phyloP scores from a whole-genome alignment of 208 protist genomes.

The Crithidia expoeki region DNA sequence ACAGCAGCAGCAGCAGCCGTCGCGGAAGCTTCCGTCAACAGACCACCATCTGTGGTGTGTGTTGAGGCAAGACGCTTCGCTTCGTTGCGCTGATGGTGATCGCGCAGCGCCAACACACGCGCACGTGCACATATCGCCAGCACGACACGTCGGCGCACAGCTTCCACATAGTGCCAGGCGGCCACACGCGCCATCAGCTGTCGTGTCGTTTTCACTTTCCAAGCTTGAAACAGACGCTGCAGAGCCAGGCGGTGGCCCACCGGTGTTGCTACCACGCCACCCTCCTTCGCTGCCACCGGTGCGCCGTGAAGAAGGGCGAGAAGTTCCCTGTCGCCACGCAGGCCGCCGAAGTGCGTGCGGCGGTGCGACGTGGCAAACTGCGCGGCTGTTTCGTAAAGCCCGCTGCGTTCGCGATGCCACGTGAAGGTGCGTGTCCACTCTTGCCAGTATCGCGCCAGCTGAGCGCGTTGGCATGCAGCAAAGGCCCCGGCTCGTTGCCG shows the following conservation, averaged over 20 bases:
- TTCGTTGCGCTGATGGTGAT: conserved; percentile 12
- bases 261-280: conserved; percentile 19
- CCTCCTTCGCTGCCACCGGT: not conserved
- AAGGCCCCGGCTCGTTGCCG: conserved; percentile 24
- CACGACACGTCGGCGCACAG: conserved; percentile 26
- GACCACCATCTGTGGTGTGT: not conserved
- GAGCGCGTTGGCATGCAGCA: not conserved
- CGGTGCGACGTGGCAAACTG: conserved; percentile 15
- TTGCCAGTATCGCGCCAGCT: conserved; percentile 27
- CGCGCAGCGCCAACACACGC: conserved; percentile 17
- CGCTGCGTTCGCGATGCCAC: conserved; percentile 23
- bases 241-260: conserved; percentile 25
- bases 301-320: conserved; percentile 22
- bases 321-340: conserved; percentile 1
- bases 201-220: conserved; percentile 45
- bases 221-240: conserved; percentile 31
- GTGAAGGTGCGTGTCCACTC: conserved; percentile 32
- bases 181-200: conserved; percentile 47
- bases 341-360: not conserved
- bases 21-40: not conserved
- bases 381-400: conserved; percentile 24
- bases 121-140: conserved; percentile 7
- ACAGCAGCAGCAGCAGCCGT: not conserved
- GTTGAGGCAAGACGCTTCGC: not conserved
- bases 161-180: conserved; percentile 26